A percentile compares a stretch with the other conserved stretches of the same genome.
Evolutionary conservation across 2,329 filamentous ascomycete species (phyloP).

Genomic region (Waltergamsia citrina): DNA sequence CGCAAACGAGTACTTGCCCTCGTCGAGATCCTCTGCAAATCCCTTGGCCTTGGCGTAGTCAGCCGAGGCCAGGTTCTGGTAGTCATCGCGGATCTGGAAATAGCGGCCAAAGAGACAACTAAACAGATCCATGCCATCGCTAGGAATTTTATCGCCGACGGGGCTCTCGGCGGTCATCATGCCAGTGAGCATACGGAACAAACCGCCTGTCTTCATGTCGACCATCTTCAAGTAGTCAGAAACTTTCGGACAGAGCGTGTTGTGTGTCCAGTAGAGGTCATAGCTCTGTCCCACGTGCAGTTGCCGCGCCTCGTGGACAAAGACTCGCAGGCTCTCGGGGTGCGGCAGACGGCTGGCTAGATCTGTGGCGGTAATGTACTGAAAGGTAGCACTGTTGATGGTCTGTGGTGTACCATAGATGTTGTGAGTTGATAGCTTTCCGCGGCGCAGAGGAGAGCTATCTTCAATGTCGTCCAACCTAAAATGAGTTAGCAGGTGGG

Average conservation of each 20-base stretch:
- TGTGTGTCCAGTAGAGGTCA: slow-evolving; percentile 16
- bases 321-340: slow-evolving; percentile 10
- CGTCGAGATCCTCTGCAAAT: slow-evolving; percentile 28
- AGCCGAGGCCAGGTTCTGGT: slow-evolving; percentile 15
- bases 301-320: slow-evolving; percentile 10
- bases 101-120: slow-evolving; percentile 13
- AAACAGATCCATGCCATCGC: not conserved
- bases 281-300: slow-evolving; percentile 16
- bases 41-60: slow-evolving; percentile 27
- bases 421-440: slow-evolving; percentile 21
- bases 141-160: no score
- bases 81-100: slow-evolving; percentile 24
- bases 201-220: slow-evolving; percentile 11
- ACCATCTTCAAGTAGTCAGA: slow-evolving; percentile 19
- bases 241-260: slow-evolving; percentile 9
- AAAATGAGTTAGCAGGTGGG: not conserved
- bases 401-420: slow-evolving; percentile 24
- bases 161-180: slow-evolving; percentile 8
- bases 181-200: slow-evolving; percentile 10
- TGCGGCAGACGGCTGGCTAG: slow-evolving; percentile 8
- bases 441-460: slow-evolving; percentile 19
- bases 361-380: slow-evolving; percentile 13
- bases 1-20: slow-evolving; percentile 28
- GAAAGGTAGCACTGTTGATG: slow-evolving; percentile 24
- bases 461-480: slow-evolving; percentile 28